phyloP scores from a whole-genome alignment of 805 yeast species.

The Yamadazyma philogaea region DNA sequence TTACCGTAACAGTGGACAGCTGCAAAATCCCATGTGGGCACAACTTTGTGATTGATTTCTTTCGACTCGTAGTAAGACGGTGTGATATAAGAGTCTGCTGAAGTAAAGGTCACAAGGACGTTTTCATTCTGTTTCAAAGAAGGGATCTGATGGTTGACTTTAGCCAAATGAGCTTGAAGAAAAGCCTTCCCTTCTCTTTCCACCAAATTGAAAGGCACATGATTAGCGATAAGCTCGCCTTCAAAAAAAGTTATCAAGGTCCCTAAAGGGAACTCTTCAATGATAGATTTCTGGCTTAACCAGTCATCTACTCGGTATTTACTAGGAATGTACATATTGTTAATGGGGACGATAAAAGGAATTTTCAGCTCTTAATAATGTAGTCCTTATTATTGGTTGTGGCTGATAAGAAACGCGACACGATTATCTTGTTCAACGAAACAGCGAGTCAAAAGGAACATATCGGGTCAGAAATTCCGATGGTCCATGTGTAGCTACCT shows the following conservation, averaged over 20 bases:
- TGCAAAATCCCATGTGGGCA: conserved; percentile 71
- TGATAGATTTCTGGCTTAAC: conserved; percentile 39
- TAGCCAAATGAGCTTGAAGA: conserved; percentile 56
- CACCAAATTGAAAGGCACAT: conserved; percentile 51
- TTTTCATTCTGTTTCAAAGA: conserved; percentile 35
- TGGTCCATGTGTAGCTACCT: conserved; percentile 73
- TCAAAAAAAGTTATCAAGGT: conserved; percentile 43
- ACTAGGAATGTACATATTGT: conserved; percentile 37
- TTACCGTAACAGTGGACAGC: conserved; percentile 55
- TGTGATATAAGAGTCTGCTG: conserved; percentile 50
- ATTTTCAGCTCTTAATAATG: no score
- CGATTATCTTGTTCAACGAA: neutral
- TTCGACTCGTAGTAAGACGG: conserved; percentile 61
- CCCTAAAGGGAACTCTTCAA: conserved; percentile 50
- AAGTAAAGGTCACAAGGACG: conserved; percentile 51
- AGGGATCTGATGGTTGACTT: conserved; percentile 48
- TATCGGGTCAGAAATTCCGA: conserved; percentile 36
- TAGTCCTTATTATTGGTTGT: neutral
- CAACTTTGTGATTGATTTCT: conserved; percentile 54
- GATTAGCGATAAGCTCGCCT: conserved; percentile 48
- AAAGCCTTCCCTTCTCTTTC: conserved; percentile 32
- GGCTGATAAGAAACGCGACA: neutral
- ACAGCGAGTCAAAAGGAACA: conserved; percentile 11
- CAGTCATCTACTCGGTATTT: conserved; percentile 30
- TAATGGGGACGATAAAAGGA: neutral